Evolutionary conservation across 108 stramenopile species (phyloP), one percentile per base, ranked within the genome.

Genomic region (Nitzschia putrida): DNA sequence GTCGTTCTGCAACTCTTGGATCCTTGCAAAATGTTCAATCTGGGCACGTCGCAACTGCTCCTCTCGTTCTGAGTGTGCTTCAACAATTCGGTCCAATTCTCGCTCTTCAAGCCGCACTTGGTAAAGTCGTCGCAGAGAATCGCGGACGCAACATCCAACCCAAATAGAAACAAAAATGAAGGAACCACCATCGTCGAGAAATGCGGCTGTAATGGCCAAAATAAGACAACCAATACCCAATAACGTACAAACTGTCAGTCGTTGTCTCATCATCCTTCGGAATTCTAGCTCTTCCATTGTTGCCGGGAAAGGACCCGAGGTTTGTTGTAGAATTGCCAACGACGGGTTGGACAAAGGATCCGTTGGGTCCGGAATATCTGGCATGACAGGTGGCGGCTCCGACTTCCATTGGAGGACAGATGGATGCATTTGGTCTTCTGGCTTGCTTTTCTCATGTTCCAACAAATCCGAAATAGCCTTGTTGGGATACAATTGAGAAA

Each of bases 381-480:
- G 61, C n/a, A 63, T 20, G n/a, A 43, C 49, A 56, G 56, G 55
- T 14, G 68, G 22, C 5, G 55, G 22, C 25, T 69, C 68, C 40
- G 23, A 21, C 41, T 69, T 69, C 68, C 68, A 69, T 23, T 57
- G 40, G 2, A 24, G 21, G 11, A 69, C 23, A 20, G 68, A 61
- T 9, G 68, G 68, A 26, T 52, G 68, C 26, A 67, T 53, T 11
- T 11, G 18, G 12, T 54, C 37, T 12, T 67, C 66, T n/a, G 24
- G n/a, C 8, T 24, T 56, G 21, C 1, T 10, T 11, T 53, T 69
- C 10, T 69, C 29, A 53, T 29, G 39, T 0, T 39, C 26, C 18
- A 72, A 20, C 67, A 75, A 50, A 24, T 68, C 50, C n/a, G 53
- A 18, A 37, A 75, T n/a, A 34, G 67, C 74, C 24, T 47, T 40